These are phyloP conservation scores for Tetradesmus obliquus DNA, from an alignment of 139 green algal species.

Conservation along the genomic window DNA sequence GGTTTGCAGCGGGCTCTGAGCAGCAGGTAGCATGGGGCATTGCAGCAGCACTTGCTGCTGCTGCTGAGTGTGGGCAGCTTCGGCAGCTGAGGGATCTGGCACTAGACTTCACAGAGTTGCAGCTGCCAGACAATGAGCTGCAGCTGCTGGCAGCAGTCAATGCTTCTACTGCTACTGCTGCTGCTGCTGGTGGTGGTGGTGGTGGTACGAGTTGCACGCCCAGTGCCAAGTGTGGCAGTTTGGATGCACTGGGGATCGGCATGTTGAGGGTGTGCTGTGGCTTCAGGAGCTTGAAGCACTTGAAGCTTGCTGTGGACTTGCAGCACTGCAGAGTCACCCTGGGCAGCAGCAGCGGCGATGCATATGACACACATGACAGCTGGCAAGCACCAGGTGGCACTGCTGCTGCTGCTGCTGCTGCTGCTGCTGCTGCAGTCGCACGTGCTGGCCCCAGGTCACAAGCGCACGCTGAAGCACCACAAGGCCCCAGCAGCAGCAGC, in stretches of 20 bases:
- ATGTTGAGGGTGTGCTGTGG: not conserved
- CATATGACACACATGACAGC: not conserved
- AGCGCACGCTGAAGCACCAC: not conserved
- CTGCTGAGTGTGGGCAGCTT: not conserved
- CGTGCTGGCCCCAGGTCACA: not conserved
- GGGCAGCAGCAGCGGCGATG: not conserved
- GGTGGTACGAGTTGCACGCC: not conserved
- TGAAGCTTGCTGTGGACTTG: conserved; percentile 17
- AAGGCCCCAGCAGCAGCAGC: not conserved
- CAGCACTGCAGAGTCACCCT: not conserved
- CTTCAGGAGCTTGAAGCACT: not conserved
- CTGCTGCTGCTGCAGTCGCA: not conserved
- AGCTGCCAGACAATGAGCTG: not conserved
- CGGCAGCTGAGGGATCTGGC: not conserved
- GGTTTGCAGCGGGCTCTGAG: not conserved
- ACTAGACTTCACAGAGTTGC: not conserved
- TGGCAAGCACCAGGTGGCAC: not conserved
- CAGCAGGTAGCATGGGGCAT: not conserved
- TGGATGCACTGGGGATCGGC: not conserved
- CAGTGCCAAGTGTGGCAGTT: not conserved
- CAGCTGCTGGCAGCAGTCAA: not conserved
- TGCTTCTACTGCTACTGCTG: not conserved
- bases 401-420: not conserved
- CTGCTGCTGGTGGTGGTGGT: not conserved
- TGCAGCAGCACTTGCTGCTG: not conserved